A percentile compares a stretch with the other conserved stretches of the same genome.
Conservation (phyloP, 2,329 filamentous ascomycete genomes). For the Westerdykella aurantiaca region DNA sequence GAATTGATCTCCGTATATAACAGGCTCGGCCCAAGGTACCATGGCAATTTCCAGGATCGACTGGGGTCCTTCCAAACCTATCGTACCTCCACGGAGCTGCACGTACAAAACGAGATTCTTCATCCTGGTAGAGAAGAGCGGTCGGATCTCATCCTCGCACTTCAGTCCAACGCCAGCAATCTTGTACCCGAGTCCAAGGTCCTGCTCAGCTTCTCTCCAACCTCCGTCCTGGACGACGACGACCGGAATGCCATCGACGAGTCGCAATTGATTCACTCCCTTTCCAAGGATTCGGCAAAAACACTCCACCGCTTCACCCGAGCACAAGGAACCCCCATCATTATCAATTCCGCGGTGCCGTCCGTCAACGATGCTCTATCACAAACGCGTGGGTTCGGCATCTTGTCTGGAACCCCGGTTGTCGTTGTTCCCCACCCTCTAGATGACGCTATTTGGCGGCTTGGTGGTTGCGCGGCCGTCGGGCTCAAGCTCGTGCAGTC, state of each 20-base stretch:
- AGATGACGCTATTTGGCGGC: conserved; percentile 86
- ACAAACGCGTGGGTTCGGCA: conserved; percentile 70
- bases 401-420: conserved; percentile 77
- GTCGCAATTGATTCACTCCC: conserved; percentile 65
- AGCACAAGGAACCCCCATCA: conserved; percentile 69
- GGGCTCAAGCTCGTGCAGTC: conserved; percentile 79
- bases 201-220: conserved; percentile 75
- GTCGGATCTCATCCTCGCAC: conserved; percentile 86
- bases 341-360: conserved; percentile 82
- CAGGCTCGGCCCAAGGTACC: conserved; percentile 82
- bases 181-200: conserved; percentile 78
- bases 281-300: conserved; percentile 66
- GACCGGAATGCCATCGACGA: conserved; percentile 67
- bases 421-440: conserved; percentile 75
- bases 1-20: conserved; percentile 88
- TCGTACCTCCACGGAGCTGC: conserved; percentile 81
- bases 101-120: conserved; percentile 83
- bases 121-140: conserved; percentile 84
- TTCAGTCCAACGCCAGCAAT: conserved; percentile 74
- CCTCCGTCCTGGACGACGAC: conserved; percentile 73
- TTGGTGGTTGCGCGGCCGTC: conserved; percentile 85
- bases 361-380: conserved; percentile 85
- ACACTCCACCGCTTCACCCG: conserved; percentile 64
- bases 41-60: conserved; percentile 95
- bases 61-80: conserved; percentile 96